Conservation (phyloP, 2,329 filamentous ascomycete species). For the Aureobasidium sp. region DNA sequence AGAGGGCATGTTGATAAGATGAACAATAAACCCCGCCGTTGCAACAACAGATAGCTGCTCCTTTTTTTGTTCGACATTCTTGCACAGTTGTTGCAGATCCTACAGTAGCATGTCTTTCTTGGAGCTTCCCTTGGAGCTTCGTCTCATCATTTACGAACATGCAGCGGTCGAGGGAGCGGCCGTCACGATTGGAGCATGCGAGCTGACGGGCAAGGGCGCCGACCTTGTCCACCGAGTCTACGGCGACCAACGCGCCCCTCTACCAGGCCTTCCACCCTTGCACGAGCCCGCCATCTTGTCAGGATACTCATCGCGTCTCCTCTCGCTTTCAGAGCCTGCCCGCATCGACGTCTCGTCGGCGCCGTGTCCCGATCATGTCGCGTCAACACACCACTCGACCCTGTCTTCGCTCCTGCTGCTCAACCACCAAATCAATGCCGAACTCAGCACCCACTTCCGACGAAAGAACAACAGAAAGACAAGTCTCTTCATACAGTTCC, state of each 20-base stretch:
- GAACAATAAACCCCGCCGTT: neutral
- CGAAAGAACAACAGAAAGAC: conserved; percentile 21
- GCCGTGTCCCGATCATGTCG: conserved; percentile 11
- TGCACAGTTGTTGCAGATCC: neutral
- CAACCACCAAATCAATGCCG: conserved; percentile 28
- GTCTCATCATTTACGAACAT: conserved; percentile 34
- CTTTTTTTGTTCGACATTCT: neutral
- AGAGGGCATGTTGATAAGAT: neutral
- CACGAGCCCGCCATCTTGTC: conserved; percentile 28
- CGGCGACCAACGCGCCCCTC: conserved; percentile 18
- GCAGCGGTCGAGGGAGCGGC: conserved; percentile 28
- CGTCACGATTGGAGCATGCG: conserved; percentile 32
- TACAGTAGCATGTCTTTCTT: conserved; percentile 17
- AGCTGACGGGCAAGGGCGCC: conserved; percentile 24
- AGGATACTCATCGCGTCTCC: conserved; percentile 26
- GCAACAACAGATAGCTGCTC: neutral
- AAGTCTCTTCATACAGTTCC: conserved; percentile 34
- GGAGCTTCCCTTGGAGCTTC: conserved; percentile 31
- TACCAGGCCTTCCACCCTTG: conserved; percentile 30
- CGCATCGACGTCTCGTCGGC: conserved; percentile 15
- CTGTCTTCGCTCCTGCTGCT: conserved; percentile 16
- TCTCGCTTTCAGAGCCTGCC: conserved; percentile 24
- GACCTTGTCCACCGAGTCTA: conserved; percentile 25
- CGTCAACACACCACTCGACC: neutral
- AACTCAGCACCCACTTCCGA: conserved; percentile 28